Base-by-base conservation (phyloP, 2,329 filamentous ascomycete species). In the Aspergillus bombycis region DNA sequence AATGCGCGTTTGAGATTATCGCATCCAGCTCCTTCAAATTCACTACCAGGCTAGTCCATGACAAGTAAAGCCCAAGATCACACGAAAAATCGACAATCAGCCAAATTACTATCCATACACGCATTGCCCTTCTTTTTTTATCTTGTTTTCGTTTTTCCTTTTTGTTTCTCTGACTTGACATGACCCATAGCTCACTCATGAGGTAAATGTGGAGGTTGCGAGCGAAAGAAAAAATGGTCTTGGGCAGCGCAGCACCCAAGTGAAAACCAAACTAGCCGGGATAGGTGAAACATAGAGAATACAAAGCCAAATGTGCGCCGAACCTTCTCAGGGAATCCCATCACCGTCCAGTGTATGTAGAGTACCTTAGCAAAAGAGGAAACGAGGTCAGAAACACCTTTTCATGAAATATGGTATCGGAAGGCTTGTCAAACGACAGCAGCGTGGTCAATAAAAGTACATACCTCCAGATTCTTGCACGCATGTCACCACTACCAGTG, bases 401-500 rank as follows among this genome's bases (percentile, higher is more conserved):
- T 26, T 28, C 30, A 48, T 14, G 14, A 26, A 48, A 52, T 23
- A 46, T 14, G 30, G 16, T 23, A 52, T n/a, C 19, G 2, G 4
- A 6, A 12, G 30, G 10, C 19, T 12, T 30, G 8, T n/a, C 16
- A 52, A 21, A 6, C 12, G 8, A 52, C n/a, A 28, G 48, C 48
- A 34, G 14, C 28, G 48, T 21, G 19, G n/a, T 10, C 9, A n/a
- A 19, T n/a, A 28, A 16, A 45, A 56, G 52, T 57, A 73, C 77
- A 70, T 72, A 97, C 72, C 91, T 93, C 95, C 95, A 99, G 81
- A 99, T 98, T 74, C 95, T 90, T 60, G 95, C 95, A 77, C 94
- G 91, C 92, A 96, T 96, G 77, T 99, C 95, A 72, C 95, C 95
- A 70, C 94, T 97, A 66, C 95, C 95, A 6, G 95, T 99, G 46